These are phyloP conservation scores for Pisolithus thermaeus DNA, from an alignment of 1,284 basidiomycete genomes.

Conservation along the genomic window DNA sequence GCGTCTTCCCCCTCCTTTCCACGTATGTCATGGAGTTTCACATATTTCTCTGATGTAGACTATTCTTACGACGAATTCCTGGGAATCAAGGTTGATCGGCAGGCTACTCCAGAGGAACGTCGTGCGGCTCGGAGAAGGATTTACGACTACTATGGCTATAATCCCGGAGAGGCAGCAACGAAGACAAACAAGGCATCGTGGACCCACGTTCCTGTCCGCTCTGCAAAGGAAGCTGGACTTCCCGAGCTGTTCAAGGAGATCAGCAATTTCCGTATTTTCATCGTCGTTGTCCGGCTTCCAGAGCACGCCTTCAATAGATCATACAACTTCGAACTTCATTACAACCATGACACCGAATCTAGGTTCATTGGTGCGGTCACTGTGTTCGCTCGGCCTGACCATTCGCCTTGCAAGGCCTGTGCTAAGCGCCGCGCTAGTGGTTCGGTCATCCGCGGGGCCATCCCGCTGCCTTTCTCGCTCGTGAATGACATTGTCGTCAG, in stretches of 20 bases:
- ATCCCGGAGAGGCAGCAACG: slow-evolving; percentile 11
- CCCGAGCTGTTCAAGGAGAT: slow-evolving; percentile 14
- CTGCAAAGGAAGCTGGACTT: slow-evolving; percentile 4
- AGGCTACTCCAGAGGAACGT: slow-evolving; percentile 9
- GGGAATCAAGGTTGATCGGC: slow-evolving; percentile 20
- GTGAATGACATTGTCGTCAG: slow-evolving; percentile 16
- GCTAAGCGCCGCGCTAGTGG: slow-evolving; percentile 10
- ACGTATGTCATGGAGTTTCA: background rate
- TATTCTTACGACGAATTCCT: slow-evolving; percentile 22
- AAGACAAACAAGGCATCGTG: slow-evolving; percentile 3
- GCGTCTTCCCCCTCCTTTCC: background rate
- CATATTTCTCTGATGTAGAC: slow-evolving; percentile 7
- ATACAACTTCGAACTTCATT: slow-evolving; percentile 16
- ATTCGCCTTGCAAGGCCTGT: slow-evolving; percentile 20
- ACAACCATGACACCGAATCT: slow-evolving; percentile 9
- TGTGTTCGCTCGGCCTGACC: slow-evolving; percentile 19
- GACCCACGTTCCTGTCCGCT: slow-evolving; percentile 16
- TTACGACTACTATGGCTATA: slow-evolving; percentile 15
- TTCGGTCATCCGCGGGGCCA: slow-evolving; percentile 18
- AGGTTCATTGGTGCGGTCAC: slow-evolving; percentile 15
- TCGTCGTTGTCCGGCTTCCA: slow-evolving; percentile 17
- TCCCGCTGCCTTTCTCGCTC: slow-evolving; percentile 13
- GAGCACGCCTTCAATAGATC: slow-evolving; percentile 19
- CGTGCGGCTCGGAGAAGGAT: slow-evolving; percentile 17
- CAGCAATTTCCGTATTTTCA: slow-evolving; percentile 17